Evolutionary conservation across 306 rosid species (phyloP).

Genomic region (Vicia villosa): DNA sequence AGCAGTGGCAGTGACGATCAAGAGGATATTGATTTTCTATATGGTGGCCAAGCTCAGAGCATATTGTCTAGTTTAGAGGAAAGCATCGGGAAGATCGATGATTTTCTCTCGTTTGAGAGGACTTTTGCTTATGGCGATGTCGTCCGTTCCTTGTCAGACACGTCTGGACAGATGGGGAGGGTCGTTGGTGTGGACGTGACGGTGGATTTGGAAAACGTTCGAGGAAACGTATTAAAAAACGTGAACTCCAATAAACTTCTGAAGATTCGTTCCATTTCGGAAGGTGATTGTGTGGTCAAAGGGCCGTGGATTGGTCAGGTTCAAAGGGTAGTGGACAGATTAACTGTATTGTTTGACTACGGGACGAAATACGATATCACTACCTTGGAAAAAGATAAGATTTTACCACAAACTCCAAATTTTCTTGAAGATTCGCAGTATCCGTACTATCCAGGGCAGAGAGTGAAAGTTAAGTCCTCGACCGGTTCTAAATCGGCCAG

Average conservation of each 20-base stretch:
- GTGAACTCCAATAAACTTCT: slow-evolving; percentile 65
- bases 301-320: slow-evolving; percentile 94
- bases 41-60: slow-evolving; percentile 80
- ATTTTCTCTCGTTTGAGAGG: slow-evolving; percentile 87
- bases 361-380: slow-evolving; percentile 68
- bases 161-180: slow-evolving; percentile 91
- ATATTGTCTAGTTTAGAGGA: slow-evolving; percentile 88
- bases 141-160: slow-evolving; percentile 62
- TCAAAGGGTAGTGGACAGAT: slow-evolving; percentile 69
- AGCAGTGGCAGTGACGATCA: slow-evolving; percentile 78
- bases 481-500: slow-evolving; percentile 63
- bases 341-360: slow-evolving; percentile 71
- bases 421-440: slow-evolving; percentile 81
- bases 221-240: slow-evolving; percentile 62
- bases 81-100: slow-evolving; percentile 88
- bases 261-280: slow-evolving; percentile 79
- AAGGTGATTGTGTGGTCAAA: slow-evolving; percentile 71
- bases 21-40: slow-evolving; percentile 65
- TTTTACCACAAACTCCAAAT: slow-evolving; percentile 62
- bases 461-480: slow-evolving; percentile 70
- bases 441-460: slow-evolving; percentile 94
- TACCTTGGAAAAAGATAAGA: slow-evolving; percentile 63
- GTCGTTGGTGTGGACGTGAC: slow-evolving; percentile 63
- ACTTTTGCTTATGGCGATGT: slow-evolving; percentile 79
- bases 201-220: slow-evolving; percentile 74